Evolutionary conservation across 768 basidiomycete genomes (phyloP), one percentile per base, ranked within the genome.

Genomic region (Collybia nuda): DNA sequence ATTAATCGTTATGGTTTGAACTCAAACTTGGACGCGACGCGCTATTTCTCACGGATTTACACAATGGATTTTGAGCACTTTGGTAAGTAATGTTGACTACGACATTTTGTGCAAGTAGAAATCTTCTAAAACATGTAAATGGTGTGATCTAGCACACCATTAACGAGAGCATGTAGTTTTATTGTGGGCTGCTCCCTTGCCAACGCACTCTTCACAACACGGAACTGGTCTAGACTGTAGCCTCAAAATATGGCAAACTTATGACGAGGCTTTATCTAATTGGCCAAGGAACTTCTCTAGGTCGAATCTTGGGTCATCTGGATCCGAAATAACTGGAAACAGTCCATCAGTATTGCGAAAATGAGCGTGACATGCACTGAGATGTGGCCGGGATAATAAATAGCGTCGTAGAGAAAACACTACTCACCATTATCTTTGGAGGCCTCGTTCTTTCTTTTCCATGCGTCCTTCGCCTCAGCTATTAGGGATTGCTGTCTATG

Each of bases 291-390:
- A 72, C 71, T 93, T 93, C 79, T 98, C 96, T 66, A 98, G 77
- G 78, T 98, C 94, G 72, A 98, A 99, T 56, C 82, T 84, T 47
- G 96, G 93, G 71, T 98, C 86, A 60, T 98, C 96, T 37, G 94
- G 91, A 77, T 99, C 85, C 56, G 93, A 88, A 57, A 97, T 76
- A 58, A 96, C 94, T 95, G 69, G 35, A 47, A 40, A 47, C 55
- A 29, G 32, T 22, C 29, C 6, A 51, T 61, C 35, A 58, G 57
- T 36, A 50, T n/a, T 42, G 18, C 51, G 47, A 42, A 44, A 43
- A 28, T 45, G 38, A 39, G 51, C 19, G 45, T 21, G 32, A 11
- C 35, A 18, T 40, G 45, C 19, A 48, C 43, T 43, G 38, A 37
- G 42, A n/a, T n/a, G n/a, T n/a, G n/a, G n/a, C n/a, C n/a, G n/a